These are phyloP conservation scores for Microcyclospora pomicola DNA, from an alignment of 2,329 filamentous ascomycete genomes.

Conservation along the genomic window DNA sequence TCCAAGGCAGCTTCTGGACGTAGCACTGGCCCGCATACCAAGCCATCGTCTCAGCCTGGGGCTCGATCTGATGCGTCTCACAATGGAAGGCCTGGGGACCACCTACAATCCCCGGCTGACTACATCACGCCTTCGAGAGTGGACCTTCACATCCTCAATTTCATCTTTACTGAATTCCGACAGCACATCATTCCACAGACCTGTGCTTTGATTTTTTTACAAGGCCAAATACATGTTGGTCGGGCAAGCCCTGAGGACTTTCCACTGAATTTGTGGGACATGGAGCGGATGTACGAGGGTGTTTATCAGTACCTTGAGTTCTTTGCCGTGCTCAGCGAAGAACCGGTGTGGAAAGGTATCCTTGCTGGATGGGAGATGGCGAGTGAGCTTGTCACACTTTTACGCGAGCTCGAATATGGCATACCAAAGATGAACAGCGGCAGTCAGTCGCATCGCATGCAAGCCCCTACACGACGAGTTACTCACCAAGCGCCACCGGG, in stretches of 20 bases:
- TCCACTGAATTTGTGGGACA: constrained; percentile 90
- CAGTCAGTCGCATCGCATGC: constrained; percentile 12
- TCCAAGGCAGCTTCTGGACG: constrained; percentile 2
- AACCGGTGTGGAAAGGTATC: constrained; percentile 57
- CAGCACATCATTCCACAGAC: constrained; percentile 88
- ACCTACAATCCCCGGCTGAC: not conserved
- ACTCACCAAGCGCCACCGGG: constrained; percentile 3
- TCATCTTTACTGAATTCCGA: constrained; percentile 84
- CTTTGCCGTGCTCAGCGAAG: constrained; percentile 61
- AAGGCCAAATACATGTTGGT: constrained; percentile 73
- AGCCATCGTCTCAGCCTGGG: not conserved
- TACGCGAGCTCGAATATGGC: constrained; percentile 75
- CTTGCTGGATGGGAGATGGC: constrained; percentile 86
- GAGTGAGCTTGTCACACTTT: constrained; percentile 73
- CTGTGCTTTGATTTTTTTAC: constrained; percentile 83
- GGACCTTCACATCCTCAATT: constrained; percentile 60
- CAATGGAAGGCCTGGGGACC: not conserved
- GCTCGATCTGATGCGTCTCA: too few relatives aligned
- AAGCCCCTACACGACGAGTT: constrained; percentile 30
- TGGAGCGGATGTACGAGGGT: constrained; percentile 92
- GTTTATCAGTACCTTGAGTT: constrained; percentile 91
- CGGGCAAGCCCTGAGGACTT: constrained; percentile 71
- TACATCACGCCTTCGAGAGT: constrained; percentile 29
- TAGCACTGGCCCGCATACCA: not conserved
- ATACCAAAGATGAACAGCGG: constrained; percentile 60